Percentiles rank a stretch among this genome's conserved stretches.
These are phyloP conservation scores for Diaporthe ilicicola DNA, from an alignment of 2,329 filamentous ascomycete species.

Conservation along the genomic window DNA sequence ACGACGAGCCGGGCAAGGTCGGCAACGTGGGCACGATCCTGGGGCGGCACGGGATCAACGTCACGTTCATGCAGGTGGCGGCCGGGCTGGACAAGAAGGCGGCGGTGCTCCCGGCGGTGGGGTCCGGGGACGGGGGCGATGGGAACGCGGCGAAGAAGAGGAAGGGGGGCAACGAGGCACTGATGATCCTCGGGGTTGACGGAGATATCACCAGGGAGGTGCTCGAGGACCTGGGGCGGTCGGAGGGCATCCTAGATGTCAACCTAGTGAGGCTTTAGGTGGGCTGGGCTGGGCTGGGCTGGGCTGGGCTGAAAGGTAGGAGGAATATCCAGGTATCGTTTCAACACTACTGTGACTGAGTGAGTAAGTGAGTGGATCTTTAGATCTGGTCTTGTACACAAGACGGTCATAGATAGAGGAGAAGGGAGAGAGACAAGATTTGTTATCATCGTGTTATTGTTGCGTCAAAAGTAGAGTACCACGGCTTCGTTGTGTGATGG, in stretches of 20 bases:
- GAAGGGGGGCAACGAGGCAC: constrained; percentile 67
- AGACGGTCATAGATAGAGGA: neutral
- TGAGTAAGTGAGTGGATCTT: neutral
- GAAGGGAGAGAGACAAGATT: neutral
- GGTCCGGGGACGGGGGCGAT: constrained; percentile 37
- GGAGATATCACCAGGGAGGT: constrained; percentile 67
- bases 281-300: no score
- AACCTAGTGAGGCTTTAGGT: constrained; percentile 57
- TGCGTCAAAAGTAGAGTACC: neutral
- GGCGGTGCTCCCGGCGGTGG: constrained; percentile 33
- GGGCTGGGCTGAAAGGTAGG: no score
- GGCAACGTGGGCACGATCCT: constrained; percentile 78
- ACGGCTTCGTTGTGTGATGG: no score
- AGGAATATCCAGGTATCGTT: no score
- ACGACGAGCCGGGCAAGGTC: constrained; percentile 84
- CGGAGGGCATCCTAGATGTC: constrained; percentile 64
- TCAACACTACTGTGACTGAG: no score
- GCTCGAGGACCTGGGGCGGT: constrained; percentile 55
- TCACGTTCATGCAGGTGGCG: constrained; percentile 81
- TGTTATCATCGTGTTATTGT: neutral
- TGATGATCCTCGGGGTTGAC: constrained; percentile 84
- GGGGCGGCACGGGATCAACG: constrained; percentile 77
- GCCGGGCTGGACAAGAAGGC: constrained; percentile 53
- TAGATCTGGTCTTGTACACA: neutral
- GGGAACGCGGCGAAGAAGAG: constrained; percentile 34